Evolutionary conservation across 768 basidiomycete species (phyloP), one percentile per base, ranked within the genome.

Genomic region (Pleurotus pulmonarius): DNA sequence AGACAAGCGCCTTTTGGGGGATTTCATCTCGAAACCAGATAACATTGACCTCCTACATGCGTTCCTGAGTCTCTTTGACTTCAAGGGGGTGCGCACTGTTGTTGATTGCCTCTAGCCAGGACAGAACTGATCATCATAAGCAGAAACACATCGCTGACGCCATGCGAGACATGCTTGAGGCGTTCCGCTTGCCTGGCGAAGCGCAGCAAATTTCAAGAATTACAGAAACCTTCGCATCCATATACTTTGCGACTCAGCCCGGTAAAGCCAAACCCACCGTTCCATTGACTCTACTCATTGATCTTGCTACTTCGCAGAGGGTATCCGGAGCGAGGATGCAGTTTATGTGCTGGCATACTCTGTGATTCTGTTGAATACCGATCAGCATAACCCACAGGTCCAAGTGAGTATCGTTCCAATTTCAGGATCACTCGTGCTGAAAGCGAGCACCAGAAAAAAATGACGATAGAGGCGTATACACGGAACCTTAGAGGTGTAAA

Each of bases 321-420:
- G 95, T 68, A 87, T 98, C 61, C 92, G 89, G 66, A 87, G 77
- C 56, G 86, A 93, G 72, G 97, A 98, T 67, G 92, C 96, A 4
- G 91, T 92, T 16, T 95, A 97, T 70, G 90, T 99, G 6, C 73
- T 99, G 22, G 85, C 96, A 1, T 99, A 87, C 69, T 98, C 97
- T 0, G 87, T 99, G 58, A 98, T 99, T 69, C 83, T 99, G 94
- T 82, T 99, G 49, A 99, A 99, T 71, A 99, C 97, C 6, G 97
- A 99, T 73, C 83, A 86, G 29, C 95, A 98, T 68, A 98, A 92
- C 66, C 94, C 95, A 11, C 94, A 97, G 78, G 83, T 95, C 59
- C 75, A 91, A 67, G 93, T 90, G 67, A 69, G 87, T 64, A 9
- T 22, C 22, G 37, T n/a, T n/a, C n/a, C 56, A 18, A 18, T 16